Base-by-base conservation (phyloP, 169 alveolate species). In the Plasmodium coatneyi region DNA sequence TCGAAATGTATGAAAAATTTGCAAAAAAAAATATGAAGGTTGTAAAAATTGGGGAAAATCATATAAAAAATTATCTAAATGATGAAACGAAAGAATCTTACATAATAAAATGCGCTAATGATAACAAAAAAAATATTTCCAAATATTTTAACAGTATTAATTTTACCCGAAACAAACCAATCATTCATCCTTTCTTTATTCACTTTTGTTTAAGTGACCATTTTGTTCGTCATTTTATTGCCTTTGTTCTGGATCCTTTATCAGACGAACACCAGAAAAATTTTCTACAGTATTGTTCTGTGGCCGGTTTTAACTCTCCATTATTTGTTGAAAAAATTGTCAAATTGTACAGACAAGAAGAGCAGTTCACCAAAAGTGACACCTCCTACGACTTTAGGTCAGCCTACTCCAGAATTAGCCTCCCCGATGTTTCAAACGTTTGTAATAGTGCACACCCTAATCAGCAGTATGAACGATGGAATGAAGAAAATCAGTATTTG, bases 101-200 rank as follows among this genome's bases (percentile, higher is more conserved):
- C 79, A 89, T 56, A 2, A 79, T 79, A 25, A 89, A 89, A 79
- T 22, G 90, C 22, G 80, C n/a, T 66, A 78, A 89, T 79, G 89
- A 78, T 79, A 52, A 78, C 6, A 66, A 89, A 5, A 89, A 89
- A 19, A 86, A 86, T 19, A 19, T 60, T 14, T 79, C 72, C 52
- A 89, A 89, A 89, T 89, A 79, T 89, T 89, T 89, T 56, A 89
- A 22, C 28, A 43, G 79, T 39, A 43, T 91, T 19, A 71, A 91
- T 91, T 91, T 91, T 82, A 91, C 95, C 16, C 71, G 95, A 49
- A 91, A 91, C 30, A 80, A 82, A 70, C 95, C 95, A 80, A 91
- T 91, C n/a, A 71, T 25, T n/a, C 91, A 91, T 70, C 95, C 95
- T 3, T 91, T 91, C 56, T 91, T 91, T 71, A 91, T 81, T 43